phyloP scores from a whole-genome alignment of 495 filamentous ascomycete species.

The Neurospora sp. region DNA sequence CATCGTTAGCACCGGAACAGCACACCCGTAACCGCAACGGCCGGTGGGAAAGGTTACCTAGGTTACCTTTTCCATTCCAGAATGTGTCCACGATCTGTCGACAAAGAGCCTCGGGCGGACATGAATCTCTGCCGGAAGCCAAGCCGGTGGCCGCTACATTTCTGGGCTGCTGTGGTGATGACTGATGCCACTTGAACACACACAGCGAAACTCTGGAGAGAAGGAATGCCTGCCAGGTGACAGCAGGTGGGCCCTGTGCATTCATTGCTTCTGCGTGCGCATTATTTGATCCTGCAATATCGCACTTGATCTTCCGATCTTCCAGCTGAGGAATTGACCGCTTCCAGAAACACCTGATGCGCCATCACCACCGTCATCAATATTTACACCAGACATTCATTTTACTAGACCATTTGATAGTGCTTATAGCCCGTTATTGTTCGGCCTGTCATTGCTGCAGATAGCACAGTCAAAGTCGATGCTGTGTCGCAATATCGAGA shows the following conservation, averaged over 20 bases:
- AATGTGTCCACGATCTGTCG: background rate
- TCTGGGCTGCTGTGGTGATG: background rate
- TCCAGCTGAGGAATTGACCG: background rate
- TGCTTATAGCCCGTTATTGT: background rate
- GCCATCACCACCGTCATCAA: background rate
- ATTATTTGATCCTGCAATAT: background rate
- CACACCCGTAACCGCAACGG: background rate
- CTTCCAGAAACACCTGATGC: background rate
- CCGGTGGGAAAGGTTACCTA: background rate
- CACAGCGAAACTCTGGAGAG: background rate
- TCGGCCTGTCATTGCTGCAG: background rate
- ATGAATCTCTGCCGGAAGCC: background rate
- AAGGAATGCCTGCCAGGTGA: background rate
- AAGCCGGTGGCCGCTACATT: background rate
- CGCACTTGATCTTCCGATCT: background rate
- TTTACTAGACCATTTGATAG: background rate
- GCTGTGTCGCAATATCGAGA: background rate
- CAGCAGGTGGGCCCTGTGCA: background rate
- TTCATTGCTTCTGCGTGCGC: background rate
- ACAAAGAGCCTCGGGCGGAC: background rate
- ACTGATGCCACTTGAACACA: background rate
- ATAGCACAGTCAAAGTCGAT: background rate
- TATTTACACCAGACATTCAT: background rate
- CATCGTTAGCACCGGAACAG: background rate
- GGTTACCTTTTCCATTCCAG: background rate